Evolutionary conservation across 352 stramenopile species (phyloP), one percentile per base, ranked within the genome.

Genomic region (Salisapilia sapeloensis): DNA sequence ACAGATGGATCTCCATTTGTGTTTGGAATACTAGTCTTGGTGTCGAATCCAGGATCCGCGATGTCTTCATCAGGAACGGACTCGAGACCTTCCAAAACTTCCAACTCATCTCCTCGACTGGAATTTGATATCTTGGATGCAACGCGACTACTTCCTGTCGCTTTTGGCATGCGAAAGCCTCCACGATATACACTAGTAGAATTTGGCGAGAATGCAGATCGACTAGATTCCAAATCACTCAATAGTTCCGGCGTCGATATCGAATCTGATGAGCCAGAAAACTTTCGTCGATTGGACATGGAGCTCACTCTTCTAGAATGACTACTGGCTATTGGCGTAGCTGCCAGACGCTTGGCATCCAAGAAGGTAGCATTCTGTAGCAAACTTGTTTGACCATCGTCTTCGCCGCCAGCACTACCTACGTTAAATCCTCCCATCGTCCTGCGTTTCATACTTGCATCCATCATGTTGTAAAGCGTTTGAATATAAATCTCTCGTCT

Each of bases 401-500:
- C n/a, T n/a, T n/a, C n/a, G n/a, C n/a, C n/a, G n/a, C n/a, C n/a
- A n/a, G n/a, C n/a, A n/a, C n/a, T n/a, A n/a, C n/a, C n/a, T n/a
- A n/a, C n/a, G n/a, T n/a, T n/a, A n/a, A 38, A 33, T 5, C 44
- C 48, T 3, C 51, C 29, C 21, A 83, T 33, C 0, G 74, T 90
- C 8, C 74, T 53, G 7, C 74, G 66, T 48, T 75, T 76, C 39
- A 89, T 60, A 24, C 63, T 83, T 10, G 66, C 74, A 14, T 42
- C 42, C 33, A 84, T 48, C 54, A 89, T 81, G 42, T 86, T 86
- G 17, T 59, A 56, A 10, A 89, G 44, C 20, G 74, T 86, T 20
- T 83, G 60, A 3, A 89, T 71, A 37, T 78, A 89, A 0, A 89
- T 48, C 41, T 89, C 72, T 2, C 72, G 66, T 7, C 72, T 49